Evolutionary conservation across 2,329 filamentous ascomycete species (phyloP), one percentile per base, ranked within the genome.

Genomic region (Hypoxylon sp.): DNA sequence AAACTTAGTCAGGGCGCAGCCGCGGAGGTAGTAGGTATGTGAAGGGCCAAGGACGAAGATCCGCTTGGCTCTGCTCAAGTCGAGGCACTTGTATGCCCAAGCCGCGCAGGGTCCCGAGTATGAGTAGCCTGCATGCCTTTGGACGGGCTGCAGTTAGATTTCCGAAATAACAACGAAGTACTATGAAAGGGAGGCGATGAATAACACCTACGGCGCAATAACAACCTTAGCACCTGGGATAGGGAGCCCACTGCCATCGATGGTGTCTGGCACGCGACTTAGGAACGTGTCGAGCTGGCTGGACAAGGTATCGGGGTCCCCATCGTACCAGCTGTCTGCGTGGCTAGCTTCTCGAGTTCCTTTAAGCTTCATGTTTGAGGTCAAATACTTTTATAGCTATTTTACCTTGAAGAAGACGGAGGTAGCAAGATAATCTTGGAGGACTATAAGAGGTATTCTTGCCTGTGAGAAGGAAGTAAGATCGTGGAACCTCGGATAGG

Each of bases 41-140:
- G 95, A 97, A 2, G 96, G 96, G 0, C 96, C 96, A 14, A 99
- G 87, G 42, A 99, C 83, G 75, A 99, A 98, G 69, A 99, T 87
- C 2, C 93, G 91, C 79, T 96, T 97, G 22, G 89, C 91, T 65
- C 88, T 87, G 64, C 88, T 90, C 59, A 98, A 85, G 77, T 98
- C 93, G 51, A 97, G 89, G 5, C 87, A 87, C 79, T 93, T 96
- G 81, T 98, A 99, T 7, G 96, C 96, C 89, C 93, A 98, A 44
- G 94, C 96, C 44, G 96, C 96, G 71, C 93, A 95, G 38, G 90
- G 87, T 6, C 96, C 96, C 3, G 96, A 99, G 82, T 95, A 98
- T 1, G 87, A 82, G 80, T 97, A 99, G 65, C 96, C 96, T 64
- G 96, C 96, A 78, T 99, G 96, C 65, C 95, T 97, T 71, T 30